Evolutionary conservation across 192 early-diverging fungal species (phyloP), one percentile per base, ranked within the genome.

Genomic region (Coemansia sp.): DNA sequence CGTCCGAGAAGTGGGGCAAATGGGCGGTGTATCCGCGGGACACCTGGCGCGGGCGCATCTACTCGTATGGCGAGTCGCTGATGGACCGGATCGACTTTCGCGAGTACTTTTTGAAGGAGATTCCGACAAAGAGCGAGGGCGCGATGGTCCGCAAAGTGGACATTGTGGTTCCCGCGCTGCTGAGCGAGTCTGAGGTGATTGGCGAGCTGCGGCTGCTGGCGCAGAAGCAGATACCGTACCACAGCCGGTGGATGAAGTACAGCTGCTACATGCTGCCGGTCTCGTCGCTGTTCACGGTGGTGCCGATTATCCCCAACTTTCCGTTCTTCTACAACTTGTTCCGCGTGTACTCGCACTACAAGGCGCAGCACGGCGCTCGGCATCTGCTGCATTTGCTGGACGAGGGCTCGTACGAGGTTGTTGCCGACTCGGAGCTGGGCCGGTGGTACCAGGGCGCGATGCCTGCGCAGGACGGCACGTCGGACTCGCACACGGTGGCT

Each of bases 291-390:
- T 92, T 92, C 79, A 84, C 81, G 5, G 60, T 90, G 51, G 83
- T 92, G 4, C 90, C 90, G 3, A 22, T 92, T 16, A 58, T 92
- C 8, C 90, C 90, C 35, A 92, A 92, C 62, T 85, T 92, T 31
- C 89, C 89, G 0, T 60, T 92, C 16, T 87, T 87, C 27, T 92
- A 92, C 65, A 92, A 92, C 67, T 54, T 88, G 28, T 92, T 88
- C 56, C 85, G 90, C 4, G 77, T 92, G 22, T 92, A 90, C 66
- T 88, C 87, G 62, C 88, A 92, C 47, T 90, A 89, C 67, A 88
- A 88, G 87, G 90, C 88, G 73, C 71, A 68, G 35, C 80, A 78
- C 40, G 86, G 86, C 1, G 84, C 86, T 0, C 67, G 73, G 35
- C 65, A 77, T 25, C 59, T 77, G 53, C 54, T 51, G 30, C 75